Conservation (phyloP, 257 asterid species). For the Nicotiana tomentosiformis region DNA sequence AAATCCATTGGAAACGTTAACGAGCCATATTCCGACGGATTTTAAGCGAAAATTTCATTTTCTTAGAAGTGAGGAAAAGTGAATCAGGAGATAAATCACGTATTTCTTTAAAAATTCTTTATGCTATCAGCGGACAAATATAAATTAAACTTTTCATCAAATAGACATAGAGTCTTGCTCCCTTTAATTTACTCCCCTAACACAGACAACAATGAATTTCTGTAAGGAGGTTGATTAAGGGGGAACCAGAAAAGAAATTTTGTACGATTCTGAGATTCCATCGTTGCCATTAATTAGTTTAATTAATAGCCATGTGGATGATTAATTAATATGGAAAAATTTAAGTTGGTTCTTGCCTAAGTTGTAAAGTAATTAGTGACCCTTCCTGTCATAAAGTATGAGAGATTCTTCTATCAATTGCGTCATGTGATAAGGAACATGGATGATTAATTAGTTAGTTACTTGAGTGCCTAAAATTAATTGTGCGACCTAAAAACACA, state of each 20-base stretch:
- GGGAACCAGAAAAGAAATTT: not conserved
- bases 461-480: not conserved
- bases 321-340: not conserved
- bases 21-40: too few relatives aligned
- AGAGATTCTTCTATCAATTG: not conserved
- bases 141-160: too few relatives aligned
- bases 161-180: too few relatives aligned
- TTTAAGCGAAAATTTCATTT: too few relatives aligned
- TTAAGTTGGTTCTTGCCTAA: not conserved
- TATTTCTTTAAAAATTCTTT: too few relatives aligned
- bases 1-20: too few relatives aligned
- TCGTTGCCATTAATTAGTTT: not conserved
- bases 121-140: too few relatives aligned
- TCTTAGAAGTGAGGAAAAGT: too few relatives aligned
- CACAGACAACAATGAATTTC: too few relatives aligned
- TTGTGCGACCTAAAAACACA: not conserved
- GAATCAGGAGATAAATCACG: too few relatives aligned
- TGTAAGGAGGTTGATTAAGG: not conserved
- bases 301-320: not conserved
- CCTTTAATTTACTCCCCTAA: too few relatives aligned
- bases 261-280: not conserved
- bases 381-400: not conserved
- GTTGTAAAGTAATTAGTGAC: not conserved
- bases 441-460: not conserved
- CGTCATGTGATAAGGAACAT: not conserved